Base-by-base conservation (phyloP, 2,329 filamentous ascomycete species). In the Talaromyces sp. region DNA sequence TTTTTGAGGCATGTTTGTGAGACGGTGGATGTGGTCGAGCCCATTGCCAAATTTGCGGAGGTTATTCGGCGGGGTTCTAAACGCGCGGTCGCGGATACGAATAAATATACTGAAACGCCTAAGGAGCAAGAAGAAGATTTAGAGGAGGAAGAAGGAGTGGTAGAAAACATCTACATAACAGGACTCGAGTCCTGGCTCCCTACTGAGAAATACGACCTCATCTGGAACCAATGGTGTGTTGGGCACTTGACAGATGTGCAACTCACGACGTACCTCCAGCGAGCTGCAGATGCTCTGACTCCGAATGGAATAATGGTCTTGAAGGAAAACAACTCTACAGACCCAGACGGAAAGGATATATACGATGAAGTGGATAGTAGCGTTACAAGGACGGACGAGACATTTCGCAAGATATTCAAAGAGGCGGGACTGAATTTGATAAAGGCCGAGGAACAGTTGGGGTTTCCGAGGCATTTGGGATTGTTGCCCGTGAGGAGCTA, bases 201-300 rank as follows among this genome's bases (percentile, higher is more conserved):
- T 4, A 19, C 68, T 68, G 77, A 77, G 9, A 75, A 78, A 58
- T 97, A 97, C 77, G 90, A 93, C 74, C 76, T 97, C 54, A 87
- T 97, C 67, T 97, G 92, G 91, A 89, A 86, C 61, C 93, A 97
- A 77, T 97, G 93, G 93, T 97, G 93, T 76, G 78, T 94, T 8
- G 90, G 91, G 27, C 90, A 97, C 75, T 80, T 97, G 63, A 92
- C 86, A 0, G 92, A 97, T 73, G 78, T 77, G 8, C 87, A 96
- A 74, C 74, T 97, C 3, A 81, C 90, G 0, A 80, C 79, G 2
- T 96, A 89, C 72, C 77, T 97, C 17, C 70, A 79, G 64, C 82
- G 86, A 31, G 91, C 91, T 74, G 84, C 83, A 57, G 70, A 76
- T 0, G 81, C 81, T 0, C 71, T 90, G 67, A 70, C 75, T 57